These are phyloP conservation scores for Komagataea norvegica DNA, from an alignment of 1,139 yeast genomes.

Conservation along the genomic window DNA sequence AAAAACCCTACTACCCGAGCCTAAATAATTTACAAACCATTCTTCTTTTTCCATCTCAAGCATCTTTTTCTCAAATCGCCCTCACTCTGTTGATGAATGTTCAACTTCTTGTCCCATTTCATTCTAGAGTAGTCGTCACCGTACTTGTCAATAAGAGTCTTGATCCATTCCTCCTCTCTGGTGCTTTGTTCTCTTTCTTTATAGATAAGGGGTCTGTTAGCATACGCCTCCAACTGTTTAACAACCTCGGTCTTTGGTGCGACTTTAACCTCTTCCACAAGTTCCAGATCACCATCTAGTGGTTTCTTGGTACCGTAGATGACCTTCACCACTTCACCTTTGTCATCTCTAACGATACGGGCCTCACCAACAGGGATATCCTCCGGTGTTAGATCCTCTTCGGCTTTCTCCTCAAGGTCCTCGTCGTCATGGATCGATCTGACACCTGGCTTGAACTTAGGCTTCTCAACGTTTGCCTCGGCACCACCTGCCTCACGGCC, in stretches of 20 bases:
- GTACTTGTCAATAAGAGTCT: slow-evolving; percentile 60
- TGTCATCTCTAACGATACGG: slow-evolving; percentile 66
- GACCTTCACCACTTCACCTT: slow-evolving; percentile 65
- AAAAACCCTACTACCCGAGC: too few relatives aligned
- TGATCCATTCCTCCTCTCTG: slow-evolving; percentile 74
- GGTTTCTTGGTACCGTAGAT: slow-evolving; percentile 58
- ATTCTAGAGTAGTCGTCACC: slow-evolving; percentile 87
- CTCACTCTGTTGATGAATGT: slow-evolving; percentile 77
- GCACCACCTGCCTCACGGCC: slow-evolving; percentile 66
- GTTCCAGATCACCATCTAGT: slow-evolving; percentile 28
- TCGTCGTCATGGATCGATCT: slow-evolving; percentile 33
- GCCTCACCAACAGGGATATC: slow-evolving; percentile 79
- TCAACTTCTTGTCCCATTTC: slow-evolving; percentile 88
- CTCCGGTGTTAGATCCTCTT: slow-evolving; percentile 46
- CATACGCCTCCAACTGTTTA: slow-evolving; percentile 62
- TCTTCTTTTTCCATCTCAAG: slow-evolving; percentile 56
- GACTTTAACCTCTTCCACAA: slow-evolving; percentile 27
- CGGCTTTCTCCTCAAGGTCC: slow-evolving; percentile 25
- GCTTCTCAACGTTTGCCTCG: slow-evolving; percentile 45
- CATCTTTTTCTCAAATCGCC: slow-evolving; percentile 75
- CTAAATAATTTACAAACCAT: slow-evolving; percentile 28
- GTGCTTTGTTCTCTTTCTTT: slow-evolving; percentile 60
- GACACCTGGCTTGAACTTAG: slow-evolving; percentile 33
- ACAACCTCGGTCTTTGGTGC: slow-evolving; percentile 49
- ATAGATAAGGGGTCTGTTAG: slow-evolving; percentile 46